A percentile compares a stretch with the other conserved stretches of the same genome.
These are phyloP conservation scores for Fonsecaea pedrosoi DNA, from an alignment of 2,329 filamentous ascomycete genomes.

Conservation along the genomic window DNA sequence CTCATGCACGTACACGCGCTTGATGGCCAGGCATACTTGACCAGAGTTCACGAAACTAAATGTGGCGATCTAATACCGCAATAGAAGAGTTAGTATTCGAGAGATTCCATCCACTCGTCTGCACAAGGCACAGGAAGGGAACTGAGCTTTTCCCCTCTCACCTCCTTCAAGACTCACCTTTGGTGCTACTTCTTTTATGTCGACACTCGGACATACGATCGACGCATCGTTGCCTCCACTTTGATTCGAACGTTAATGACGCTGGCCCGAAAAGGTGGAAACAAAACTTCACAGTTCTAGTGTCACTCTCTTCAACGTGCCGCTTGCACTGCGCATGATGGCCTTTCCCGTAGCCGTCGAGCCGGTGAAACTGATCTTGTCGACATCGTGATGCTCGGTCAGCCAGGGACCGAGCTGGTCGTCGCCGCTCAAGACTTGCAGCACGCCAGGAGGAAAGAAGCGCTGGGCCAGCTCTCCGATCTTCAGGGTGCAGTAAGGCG, in stretches of 20 bases:
- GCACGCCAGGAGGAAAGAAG: conserved; percentile 5
- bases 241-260: no score
- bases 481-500: conserved; percentile 6
- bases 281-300: neutral
- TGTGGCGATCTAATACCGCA: no score
- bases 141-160: no score
- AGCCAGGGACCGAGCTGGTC: conserved; percentile 4
- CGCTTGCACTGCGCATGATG: conserved; percentile 61
- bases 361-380: conserved; percentile 69
- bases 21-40: conserved; percentile 61
- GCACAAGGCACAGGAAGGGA: no score
- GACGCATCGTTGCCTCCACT: conserved; percentile 1
- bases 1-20: conserved; percentile 65
- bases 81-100: no score
- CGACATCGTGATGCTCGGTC: conserved; percentile 43
- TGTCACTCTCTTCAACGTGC: conserved; percentile 31
- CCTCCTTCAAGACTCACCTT: neutral
- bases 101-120: no score
- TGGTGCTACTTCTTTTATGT: neutral
- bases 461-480: neutral
- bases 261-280: neutral
- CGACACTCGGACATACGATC: neutral
- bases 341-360: conserved; percentile 65
- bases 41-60: conserved; percentile 48
- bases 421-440: conserved; percentile 4